Evolutionary conservation across 169 alveolate species (phyloP).

Genomic region (Cytauxzoon felis): DNA sequence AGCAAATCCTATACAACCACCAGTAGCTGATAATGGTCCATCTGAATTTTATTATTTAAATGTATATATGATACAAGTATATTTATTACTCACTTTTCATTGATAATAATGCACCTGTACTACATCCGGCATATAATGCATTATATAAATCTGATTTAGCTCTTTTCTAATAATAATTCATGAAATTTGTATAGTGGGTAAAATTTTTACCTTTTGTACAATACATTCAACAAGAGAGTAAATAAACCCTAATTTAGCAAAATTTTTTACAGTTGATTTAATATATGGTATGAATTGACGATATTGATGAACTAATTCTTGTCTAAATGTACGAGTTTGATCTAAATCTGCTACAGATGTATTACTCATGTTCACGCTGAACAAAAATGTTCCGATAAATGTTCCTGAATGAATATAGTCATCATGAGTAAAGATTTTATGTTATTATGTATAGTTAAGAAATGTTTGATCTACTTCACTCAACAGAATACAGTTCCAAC

Average conservation of each 20-base stretch:
- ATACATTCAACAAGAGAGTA: constrained; percentile 72
- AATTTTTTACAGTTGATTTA: constrained; percentile 35
- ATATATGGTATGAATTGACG: constrained; percentile 28
- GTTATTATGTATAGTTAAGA: no score
- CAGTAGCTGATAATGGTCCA: constrained; percentile 62
- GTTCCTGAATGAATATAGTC: constrained; percentile 8
- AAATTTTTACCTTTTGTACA: constrained; percentile 57
- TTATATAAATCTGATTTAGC: constrained; percentile 65
- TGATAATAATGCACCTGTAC: constrained; percentile 72
- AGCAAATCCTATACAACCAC: constrained; percentile 73
- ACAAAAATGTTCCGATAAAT: constrained; percentile 54
- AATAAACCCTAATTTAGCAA: constrained; percentile 69
- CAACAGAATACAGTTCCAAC: no score
- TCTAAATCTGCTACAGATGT: constrained; percentile 14
- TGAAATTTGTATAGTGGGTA: background rate
- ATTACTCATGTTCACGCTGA: constrained; percentile 42
- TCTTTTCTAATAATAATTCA: constrained; percentile 1
- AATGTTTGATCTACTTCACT: no score
- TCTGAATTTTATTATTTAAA: background rate
- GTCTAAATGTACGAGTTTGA: background rate
- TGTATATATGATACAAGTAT: no score
- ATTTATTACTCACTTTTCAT: constrained; percentile 63
- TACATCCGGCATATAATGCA: constrained; percentile 75
- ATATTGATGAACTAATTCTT: constrained; percentile 22
- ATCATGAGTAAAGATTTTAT: no score